Base-by-base conservation (phyloP, 73 alveolate species). In the Paramecium sonneborni region DNA sequence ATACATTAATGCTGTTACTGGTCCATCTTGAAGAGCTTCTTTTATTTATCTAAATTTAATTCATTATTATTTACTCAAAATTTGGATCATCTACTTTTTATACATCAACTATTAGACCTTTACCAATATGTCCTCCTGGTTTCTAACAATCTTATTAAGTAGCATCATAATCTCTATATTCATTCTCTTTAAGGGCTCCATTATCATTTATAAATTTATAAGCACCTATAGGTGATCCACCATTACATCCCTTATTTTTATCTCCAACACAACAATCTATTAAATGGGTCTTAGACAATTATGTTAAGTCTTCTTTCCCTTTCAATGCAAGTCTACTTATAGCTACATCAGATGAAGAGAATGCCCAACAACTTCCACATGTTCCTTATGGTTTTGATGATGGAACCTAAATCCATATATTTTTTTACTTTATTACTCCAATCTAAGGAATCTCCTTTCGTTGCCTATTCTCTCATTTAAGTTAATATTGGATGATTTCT, bases 131-230 rank as follows among this genome's bases (percentile, higher is more conserved):
- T 43, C 74, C 90, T 39, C 15, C 55, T 79, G 90, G 90, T 3
- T 20, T 43, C 12, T 14, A 20, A 10, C 90, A 79, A 2, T 39
- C 90, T 44, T 79, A 1, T 44, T 79, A 79, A 1, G 90, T 44
- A 38, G 34, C 76, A 44, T 79, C 55, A 79, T 79, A 79, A 5
- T 39, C 90, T 79, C 90, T 79, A 79, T 79, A 79, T 30, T 79
- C 74, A 20, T 38, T 46, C 26, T 79, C 90, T 2, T 9, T 39
- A 4, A 46, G 34, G 5, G 76, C 90, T 23, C 90, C 90, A 23
- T 79, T 26, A 0, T 32, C 74, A 46, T 79, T 43, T n/a, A 79
- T 43, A 37, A 41, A 43, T 28, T 79, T 44, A 11, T 43, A 39
- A 2, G 52, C 76, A 23, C 43, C 15, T 3, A 39, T 23, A 18